Conservation (phyloP, 1,284 basidiomycete species). For the Chalciporus sp. region DNA sequence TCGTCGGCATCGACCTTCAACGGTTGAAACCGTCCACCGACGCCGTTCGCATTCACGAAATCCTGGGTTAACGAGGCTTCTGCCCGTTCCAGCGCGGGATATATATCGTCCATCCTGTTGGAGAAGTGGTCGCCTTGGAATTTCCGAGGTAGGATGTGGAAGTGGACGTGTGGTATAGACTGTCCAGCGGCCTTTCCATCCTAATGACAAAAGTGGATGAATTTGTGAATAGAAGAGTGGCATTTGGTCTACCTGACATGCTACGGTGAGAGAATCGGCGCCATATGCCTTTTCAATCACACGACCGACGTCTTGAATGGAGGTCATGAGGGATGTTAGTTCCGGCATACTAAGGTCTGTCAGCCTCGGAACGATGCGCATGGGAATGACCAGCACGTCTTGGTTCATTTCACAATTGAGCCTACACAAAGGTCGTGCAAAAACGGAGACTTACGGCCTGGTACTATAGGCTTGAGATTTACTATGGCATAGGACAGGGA, state of each 20-base stretch:
- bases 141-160: slow-evolving; percentile 84
- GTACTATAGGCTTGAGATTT: slow-evolving; percentile 91
- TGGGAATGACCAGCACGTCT: slow-evolving; percentile 91
- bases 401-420: slow-evolving; percentile 10
- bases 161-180: slow-evolving; percentile 88
- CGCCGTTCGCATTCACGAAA: slow-evolving; percentile 31
- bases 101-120: slow-evolving; percentile 73
- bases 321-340: slow-evolving; percentile 75
- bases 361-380: slow-evolving; percentile 74
- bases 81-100: slow-evolving; percentile 72
- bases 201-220: slow-evolving; percentile 42
- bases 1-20: slow-evolving; percentile 72
- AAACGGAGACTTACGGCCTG: slow-evolving; percentile 71
- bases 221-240: neutral
- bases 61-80: slow-evolving; percentile 55
- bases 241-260: slow-evolving; percentile 63
- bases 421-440: neutral
- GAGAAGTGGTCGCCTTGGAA: slow-evolving; percentile 68
- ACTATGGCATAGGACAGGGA: slow-evolving; percentile 81
- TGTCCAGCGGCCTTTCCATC: slow-evolving; percentile 88
- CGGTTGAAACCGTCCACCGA: slow-evolving; percentile 32
- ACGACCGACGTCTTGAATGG: slow-evolving; percentile 72
- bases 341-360: slow-evolving; percentile 73
- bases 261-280: slow-evolving; percentile 78
- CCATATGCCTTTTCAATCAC: slow-evolving; percentile 73